Base-by-base conservation (phyloP, 2,329 filamentous ascomycete genomes). In the Fonsecaea monophora region DNA sequence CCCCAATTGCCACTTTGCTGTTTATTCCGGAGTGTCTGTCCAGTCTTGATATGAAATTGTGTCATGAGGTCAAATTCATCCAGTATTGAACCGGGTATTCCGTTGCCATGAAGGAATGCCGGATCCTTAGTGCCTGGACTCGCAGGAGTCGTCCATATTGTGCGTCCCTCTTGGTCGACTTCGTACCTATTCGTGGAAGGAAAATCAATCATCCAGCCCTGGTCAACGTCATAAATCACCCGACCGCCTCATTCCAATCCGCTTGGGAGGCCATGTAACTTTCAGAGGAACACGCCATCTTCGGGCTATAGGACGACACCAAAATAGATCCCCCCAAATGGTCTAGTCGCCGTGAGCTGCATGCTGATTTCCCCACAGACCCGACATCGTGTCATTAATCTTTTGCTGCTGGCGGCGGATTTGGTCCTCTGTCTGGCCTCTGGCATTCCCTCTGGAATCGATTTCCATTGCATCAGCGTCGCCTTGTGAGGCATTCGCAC, bases 341-440 rank as follows among this genome's bases (percentile, higher is more conserved):
- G 13, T 32, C 42, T 60, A 60, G 40, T 35, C 57, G 18, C 30
- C 57, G 10, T 40, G 57, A 34, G 40, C 40, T 34, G 57, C 62
- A 15, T 66, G 60, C 53, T 55, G 64, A 37, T 62, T 70, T 65
- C 75, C 78, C 86, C 86, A 89, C 71, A 89, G 73, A 1, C 85
- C 86, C 69, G 83, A 81, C 66, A 85, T 83, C 65, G 84, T 85
- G 74, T 87, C 84, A 72, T 85, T 82, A 50, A 89, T 86, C 73
- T 82, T 82, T 50, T 85, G 80, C 75, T 88, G 84, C 77, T 89
- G 87, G 70, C 85, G 84, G 50, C 79, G 77, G 64, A 89, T 89
- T 81, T 88, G 86, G 72, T 85, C 83, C 71, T 87, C 85, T 4
- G 85, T 88, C 77, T 89, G 87, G 1, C 87, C 87, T 34, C 84